Conservation (phyloP, 306 rosid species). For the Inga leiocalycina region DNA sequence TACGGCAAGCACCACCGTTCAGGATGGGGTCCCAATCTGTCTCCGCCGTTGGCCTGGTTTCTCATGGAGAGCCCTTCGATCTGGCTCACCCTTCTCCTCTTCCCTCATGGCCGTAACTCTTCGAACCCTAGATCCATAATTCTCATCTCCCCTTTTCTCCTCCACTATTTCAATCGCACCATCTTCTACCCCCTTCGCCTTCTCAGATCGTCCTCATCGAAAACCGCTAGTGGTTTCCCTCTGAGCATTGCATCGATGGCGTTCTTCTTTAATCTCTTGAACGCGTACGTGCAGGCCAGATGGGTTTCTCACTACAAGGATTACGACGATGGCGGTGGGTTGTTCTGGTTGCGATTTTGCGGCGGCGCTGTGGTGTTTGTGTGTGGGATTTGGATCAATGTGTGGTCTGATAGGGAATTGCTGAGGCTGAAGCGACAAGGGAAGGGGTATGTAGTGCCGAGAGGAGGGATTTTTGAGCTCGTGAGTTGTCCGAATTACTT, state of each 20-base stretch:
- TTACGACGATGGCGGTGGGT: slow-evolving; percentile 34
- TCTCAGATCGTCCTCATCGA: not conserved
- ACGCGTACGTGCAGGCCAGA: slow-evolving; percentile 67
- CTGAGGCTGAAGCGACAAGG: slow-evolving; percentile 61
- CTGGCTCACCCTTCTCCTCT: slow-evolving; percentile 72
- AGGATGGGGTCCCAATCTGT: slow-evolving; percentile 82
- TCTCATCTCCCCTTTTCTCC: slow-evolving; percentile 61
- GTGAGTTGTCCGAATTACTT: slow-evolving; percentile 82
- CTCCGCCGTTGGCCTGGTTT: slow-evolving; percentile 79
- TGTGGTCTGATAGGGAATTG: slow-evolving; percentile 67
- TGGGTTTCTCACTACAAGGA: slow-evolving; percentile 63
- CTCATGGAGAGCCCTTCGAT: slow-evolving; percentile 88
- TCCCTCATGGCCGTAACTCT: slow-evolving; percentile 58
- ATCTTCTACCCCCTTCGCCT: slow-evolving; percentile 67
- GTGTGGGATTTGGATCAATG: slow-evolving; percentile 63
- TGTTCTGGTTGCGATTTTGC: slow-evolving; percentile 56
- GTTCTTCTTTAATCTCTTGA: slow-evolving; percentile 61
- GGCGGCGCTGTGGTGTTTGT: slow-evolving; percentile 50
- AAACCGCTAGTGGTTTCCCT: slow-evolving; percentile 48
- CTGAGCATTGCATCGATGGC: slow-evolving; percentile 54
- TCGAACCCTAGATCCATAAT: slow-evolving; percentile 56
- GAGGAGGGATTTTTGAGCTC: slow-evolving; percentile 68
- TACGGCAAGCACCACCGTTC: slow-evolving; percentile 76
- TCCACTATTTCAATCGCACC: slow-evolving; percentile 80
- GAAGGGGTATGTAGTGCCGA: slow-evolving; percentile 69